phyloP scores from a whole-genome alignment of 768 basidiomycete genomes.

The Mrakia frigida region DNA sequence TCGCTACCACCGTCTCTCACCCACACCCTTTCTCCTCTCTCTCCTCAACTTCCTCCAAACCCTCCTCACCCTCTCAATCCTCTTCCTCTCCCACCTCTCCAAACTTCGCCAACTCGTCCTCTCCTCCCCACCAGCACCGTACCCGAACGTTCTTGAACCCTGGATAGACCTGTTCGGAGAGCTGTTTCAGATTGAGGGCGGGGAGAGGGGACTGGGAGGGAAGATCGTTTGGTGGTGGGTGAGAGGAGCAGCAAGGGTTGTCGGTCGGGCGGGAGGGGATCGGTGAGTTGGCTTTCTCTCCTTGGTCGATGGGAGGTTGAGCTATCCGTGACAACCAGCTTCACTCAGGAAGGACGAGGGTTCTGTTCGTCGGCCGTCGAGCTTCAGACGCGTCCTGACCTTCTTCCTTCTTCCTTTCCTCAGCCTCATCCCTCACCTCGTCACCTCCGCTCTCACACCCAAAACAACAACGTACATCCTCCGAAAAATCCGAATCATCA shows the following conservation, averaged over 20 bases:
- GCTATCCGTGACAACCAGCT: no score
- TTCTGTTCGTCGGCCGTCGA: no score
- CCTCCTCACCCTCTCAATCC: background rate
- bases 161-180: constrained; percentile 10
- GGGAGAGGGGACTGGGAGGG: background rate
- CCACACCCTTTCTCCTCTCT: constrained; percentile 7
- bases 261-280: background rate
- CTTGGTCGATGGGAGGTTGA: background rate
- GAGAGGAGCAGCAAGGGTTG: background rate
- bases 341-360: no score
- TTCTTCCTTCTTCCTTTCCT: background rate
- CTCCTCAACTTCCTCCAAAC: constrained; percentile 23
- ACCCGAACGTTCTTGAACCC: constrained; percentile 1
- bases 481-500: constrained; percentile 57
- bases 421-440: constrained; percentile 65
- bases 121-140: constrained; percentile 9
- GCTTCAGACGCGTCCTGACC: background rate
- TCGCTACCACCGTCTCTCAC: background rate
- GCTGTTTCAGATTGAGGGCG: background rate
- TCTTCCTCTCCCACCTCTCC: background rate
- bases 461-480: constrained; percentile 54
- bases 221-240: constrained; percentile 12
- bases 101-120: background rate
- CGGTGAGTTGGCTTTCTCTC: background rate
- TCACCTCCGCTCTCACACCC: constrained; percentile 57